Conservation (phyloP, 768 basidiomycete species). For the Termitomyces sp. region DNA sequence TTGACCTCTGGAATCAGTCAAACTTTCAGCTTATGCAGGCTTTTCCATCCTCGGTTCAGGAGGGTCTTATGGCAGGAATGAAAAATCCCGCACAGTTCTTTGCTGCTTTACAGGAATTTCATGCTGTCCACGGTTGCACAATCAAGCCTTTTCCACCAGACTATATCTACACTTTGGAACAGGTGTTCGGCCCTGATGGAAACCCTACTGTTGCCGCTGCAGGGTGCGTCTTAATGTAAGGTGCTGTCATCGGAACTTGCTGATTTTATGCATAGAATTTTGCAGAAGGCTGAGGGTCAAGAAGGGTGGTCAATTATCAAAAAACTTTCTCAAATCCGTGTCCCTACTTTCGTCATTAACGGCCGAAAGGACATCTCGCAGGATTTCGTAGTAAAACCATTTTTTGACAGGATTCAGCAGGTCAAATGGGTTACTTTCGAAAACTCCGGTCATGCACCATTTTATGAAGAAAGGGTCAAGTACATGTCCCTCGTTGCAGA, state of each 20-base stretch:
- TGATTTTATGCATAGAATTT: background rate
- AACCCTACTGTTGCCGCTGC: conserved; percentile 20
- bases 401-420: conserved; percentile 30
- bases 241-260: background rate
- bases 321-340: conserved; percentile 31
- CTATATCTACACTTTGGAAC: conserved; percentile 1
- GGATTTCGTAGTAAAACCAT: conserved; percentile 30
- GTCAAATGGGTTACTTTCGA: conserved; percentile 41
- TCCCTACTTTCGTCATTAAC: conserved; percentile 35
- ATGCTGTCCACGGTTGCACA: conserved; percentile 18
- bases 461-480: conserved; percentile 34
- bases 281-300: conserved; percentile 16
- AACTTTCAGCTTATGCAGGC: conserved; percentile 7
- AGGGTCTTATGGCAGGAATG: conserved; percentile 11
- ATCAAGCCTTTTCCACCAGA: conserved; percentile 19
- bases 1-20: conserved; percentile 17
- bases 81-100: conserved; percentile 11
- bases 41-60: background rate
- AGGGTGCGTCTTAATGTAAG: background rate
- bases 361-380: conserved; percentile 34
- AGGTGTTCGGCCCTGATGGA: conserved; percentile 17
- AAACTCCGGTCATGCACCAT: conserved; percentile 38
- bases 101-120: conserved; percentile 17
- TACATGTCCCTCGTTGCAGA: conserved; percentile 30
- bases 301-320: conserved; percentile 39